These are phyloP conservation scores for Talinum fruticosum DNA, from an alignment of 148 eudicot species.

Conservation along the genomic window DNA sequence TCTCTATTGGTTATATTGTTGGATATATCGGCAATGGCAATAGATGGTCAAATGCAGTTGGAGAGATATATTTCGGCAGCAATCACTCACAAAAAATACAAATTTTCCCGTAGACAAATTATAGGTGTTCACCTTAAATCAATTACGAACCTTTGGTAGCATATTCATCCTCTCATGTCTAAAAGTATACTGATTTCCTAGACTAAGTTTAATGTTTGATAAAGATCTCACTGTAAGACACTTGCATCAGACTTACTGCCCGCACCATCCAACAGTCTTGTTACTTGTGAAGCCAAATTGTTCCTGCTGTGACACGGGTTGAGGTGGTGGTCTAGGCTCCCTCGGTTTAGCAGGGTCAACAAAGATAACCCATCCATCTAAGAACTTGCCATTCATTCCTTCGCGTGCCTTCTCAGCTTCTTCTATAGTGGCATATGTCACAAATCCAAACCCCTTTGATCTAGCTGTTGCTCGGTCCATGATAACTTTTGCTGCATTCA, in stretches of 20 bases:
- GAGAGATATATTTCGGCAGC: too few relatives aligned
- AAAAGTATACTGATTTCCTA: neutral
- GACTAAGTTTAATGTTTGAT: neutral
- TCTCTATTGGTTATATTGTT: too few relatives aligned
- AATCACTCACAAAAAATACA: too few relatives aligned
- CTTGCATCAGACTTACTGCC: slow-evolving; percentile 20
- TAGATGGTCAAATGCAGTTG: too few relatives aligned
- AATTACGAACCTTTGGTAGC: neutral
- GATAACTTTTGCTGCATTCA: slow-evolving; percentile 67
- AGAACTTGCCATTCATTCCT: slow-evolving; percentile 76
- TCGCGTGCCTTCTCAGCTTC: slow-evolving; percentile 85
- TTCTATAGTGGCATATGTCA: slow-evolving; percentile 74
- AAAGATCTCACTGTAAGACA: neutral
- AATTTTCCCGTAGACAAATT: too few relatives aligned
- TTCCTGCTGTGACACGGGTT: slow-evolving; percentile 37
- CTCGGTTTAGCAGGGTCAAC: slow-evolving; percentile 89
- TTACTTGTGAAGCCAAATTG: slow-evolving; percentile 62
- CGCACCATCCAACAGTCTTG: slow-evolving; percentile 92
- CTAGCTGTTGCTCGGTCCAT: slow-evolving; percentile 65
- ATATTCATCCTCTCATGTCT: neutral
- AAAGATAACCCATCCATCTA: slow-evolving; percentile 99
- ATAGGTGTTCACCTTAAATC: neutral
- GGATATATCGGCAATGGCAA: too few relatives aligned
- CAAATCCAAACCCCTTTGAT: slow-evolving; percentile 89
- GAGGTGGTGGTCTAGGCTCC: slow-evolving; percentile 62